Evolutionary conservation across 2,329 filamentous ascomycete genomes (phyloP).

Genomic region (Trichophyton verrucosum): DNA sequence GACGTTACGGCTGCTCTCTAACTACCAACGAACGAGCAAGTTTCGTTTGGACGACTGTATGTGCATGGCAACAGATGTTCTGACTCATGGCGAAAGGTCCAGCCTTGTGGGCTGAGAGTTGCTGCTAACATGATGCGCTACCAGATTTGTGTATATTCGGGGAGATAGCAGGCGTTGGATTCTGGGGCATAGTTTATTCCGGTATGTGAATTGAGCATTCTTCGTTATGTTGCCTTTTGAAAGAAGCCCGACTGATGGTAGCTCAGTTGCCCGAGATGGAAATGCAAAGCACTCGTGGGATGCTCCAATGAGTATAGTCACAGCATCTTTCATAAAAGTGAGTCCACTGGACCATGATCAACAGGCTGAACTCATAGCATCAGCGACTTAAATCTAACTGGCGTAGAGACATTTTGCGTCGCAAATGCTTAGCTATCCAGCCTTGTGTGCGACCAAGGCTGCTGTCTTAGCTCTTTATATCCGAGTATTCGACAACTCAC

Average conservation of each 20-base stretch:
- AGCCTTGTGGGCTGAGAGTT: background rate
- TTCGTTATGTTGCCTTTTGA: background rate
- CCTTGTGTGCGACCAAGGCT: background rate
- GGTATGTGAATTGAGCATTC: background rate
- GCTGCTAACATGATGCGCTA: background rate
- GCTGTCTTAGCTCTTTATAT: background rate
- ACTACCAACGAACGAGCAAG: background rate
- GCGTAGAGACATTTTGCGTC: background rate
- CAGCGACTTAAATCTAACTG: background rate
- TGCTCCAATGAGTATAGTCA: background rate
- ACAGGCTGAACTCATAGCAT: background rate
- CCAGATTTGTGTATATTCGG: constrained; percentile 1
- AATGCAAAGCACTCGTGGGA: background rate
- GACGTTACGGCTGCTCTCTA: background rate
- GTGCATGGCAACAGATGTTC: background rate
- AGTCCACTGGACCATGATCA: background rate
- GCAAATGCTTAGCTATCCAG: background rate
- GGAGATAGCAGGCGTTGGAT: background rate
- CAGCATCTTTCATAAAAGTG: background rate
- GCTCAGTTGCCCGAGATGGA: background rate
- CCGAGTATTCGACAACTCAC: background rate
- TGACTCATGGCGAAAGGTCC: background rate
- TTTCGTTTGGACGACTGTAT: constrained; percentile 1
- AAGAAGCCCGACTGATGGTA: background rate
- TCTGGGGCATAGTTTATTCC: background rate